Evolutionary conservation across 345 rosid genomes (phyloP).

Genomic region (Xanthoceras sorbifolium): DNA sequence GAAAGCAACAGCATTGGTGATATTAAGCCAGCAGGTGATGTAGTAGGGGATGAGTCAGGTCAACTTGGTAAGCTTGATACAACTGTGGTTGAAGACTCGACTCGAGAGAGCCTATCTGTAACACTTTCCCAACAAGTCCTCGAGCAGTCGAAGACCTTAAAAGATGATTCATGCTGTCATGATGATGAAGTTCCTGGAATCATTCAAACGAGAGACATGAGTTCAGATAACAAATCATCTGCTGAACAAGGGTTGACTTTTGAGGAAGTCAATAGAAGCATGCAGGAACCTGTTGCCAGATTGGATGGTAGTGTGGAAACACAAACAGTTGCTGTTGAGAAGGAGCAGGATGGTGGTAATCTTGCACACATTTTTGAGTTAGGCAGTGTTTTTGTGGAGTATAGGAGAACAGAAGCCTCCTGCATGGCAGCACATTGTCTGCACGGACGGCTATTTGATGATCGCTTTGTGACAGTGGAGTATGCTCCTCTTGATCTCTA

Average conservation of each 20-base stretch:
- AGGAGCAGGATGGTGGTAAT: constrained; percentile 32
- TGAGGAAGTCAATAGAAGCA: constrained; percentile 26
- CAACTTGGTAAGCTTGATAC: constrained; percentile 27
- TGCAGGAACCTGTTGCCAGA: constrained; percentile 15
- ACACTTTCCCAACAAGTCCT: constrained; percentile 12
- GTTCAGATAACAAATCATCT: constrained; percentile 21
- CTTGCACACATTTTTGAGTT: constrained; percentile 45
- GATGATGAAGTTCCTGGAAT: constrained; percentile 17
- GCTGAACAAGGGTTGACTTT: constrained; percentile 26
- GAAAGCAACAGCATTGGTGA: constrained; percentile 20
- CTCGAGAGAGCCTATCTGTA: constrained; percentile 14
- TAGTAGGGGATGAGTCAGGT: constrained; percentile 31
- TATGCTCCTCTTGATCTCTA: constrained; percentile 61
- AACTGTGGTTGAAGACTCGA: constrained; percentile 26
- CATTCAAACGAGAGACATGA: constrained; percentile 14
- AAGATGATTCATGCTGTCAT: constrained; percentile 29
- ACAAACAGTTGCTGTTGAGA: constrained; percentile 28
- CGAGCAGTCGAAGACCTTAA: constrained; percentile 23
- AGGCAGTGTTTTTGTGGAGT: constrained; percentile 79
- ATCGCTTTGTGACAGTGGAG: constrained; percentile 54
- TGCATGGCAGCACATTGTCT: constrained; percentile 70
- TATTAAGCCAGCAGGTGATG: constrained; percentile 29
- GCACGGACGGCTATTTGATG: constrained; percentile 69
- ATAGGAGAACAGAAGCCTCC: constrained; percentile 69
- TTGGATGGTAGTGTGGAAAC: constrained; percentile 20